A percentile compares a stretch with the other conserved stretches of the same genome.
phyloP scores from a whole-genome alignment of 2,329 filamentous ascomycete species.

The Penicillium griseofulvum region DNA sequence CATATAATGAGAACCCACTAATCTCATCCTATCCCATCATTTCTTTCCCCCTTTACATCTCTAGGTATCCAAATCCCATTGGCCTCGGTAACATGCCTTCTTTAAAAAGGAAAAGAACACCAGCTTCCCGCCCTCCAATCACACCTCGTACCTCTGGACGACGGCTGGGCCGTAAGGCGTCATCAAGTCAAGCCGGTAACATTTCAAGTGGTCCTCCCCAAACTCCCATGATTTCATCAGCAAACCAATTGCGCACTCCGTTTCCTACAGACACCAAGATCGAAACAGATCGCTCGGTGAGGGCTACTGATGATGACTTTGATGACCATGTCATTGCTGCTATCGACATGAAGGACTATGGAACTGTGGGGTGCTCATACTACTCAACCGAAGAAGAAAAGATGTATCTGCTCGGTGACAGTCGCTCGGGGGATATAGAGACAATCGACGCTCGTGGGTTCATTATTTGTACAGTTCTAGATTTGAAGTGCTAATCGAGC shows the following conservation, averaged over 20 bases:
- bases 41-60: background rate
- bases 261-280: constrained; percentile 3
- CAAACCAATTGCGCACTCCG: constrained; percentile 9
- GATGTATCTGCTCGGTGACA: constrained; percentile 74
- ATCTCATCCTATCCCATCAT: background rate
- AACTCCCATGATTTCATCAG: constrained; percentile 5
- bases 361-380: constrained; percentile 77
- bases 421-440: constrained; percentile 66
- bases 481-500: constrained; percentile 3
- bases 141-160: constrained; percentile 13
- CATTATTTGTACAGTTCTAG: background rate
- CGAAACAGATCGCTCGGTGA: constrained; percentile 31
- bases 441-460: constrained; percentile 58
- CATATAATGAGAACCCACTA: constrained; percentile 1
- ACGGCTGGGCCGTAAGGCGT: background rate
- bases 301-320: constrained; percentile 50
- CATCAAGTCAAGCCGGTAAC: constrained; percentile 7
- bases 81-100: constrained; percentile 9
- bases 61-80: no score
- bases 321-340: constrained; percentile 73
- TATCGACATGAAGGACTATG: constrained; percentile 68
- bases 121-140: constrained; percentile 9
- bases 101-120: constrained; percentile 16
- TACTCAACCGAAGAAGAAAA: constrained; percentile 69
- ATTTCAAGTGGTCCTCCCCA: background rate